Base-by-base conservation (phyloP, 2,329 filamentous ascomycete genomes). In the Calonectria hongkongensis region DNA sequence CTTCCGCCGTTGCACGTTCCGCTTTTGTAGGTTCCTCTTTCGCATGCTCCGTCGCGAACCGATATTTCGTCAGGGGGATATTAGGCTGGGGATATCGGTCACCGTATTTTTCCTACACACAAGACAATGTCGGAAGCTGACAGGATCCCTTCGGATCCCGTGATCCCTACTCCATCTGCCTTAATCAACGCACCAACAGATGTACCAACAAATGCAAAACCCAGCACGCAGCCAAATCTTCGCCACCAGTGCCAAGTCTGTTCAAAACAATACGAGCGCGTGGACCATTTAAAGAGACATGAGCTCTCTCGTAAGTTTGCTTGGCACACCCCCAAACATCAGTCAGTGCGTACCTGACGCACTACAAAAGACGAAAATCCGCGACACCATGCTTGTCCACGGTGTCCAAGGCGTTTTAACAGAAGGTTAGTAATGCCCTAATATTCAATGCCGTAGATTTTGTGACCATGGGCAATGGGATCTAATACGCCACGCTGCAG, bases 231-330 rank as follows among this genome's bases (percentile, higher is more conserved):
- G 28, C n/a, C 28, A 2, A 13, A 1, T 41, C n/a, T 27, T 13
- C 54, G 54, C 7, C 54, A 58, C 13, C 54, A 58, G 13, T 58
- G 54, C 33, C 54, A 41, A 9, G 28, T 58, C 13, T 58, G 54
- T 28, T 41, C 54, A 4, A 58, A 58, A 36, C 54, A 58, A 41
- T 58, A 58, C 54, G 54, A 58, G 33, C 54, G 54, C 2, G n/a
- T 58, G 33, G 54, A 58, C n/a, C 54, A 58, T 36, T 13, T 58
- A 13, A 58, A 36, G n/a, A 41, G 54, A 33, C 54, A 58, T 36
- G 54, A 58, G 54, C 54, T 58, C 15, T 58, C 54, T 4, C 54
- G 54, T 58, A 41, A 41, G 54, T 58, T 5, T 25, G 21, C 3
- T 33, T 13, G 9, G 18, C 13, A 13, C 33, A 36, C 33, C 33